Percentiles rank a stretch among this genome's conserved stretches.
Evolutionary conservation across 306 rosid genomes (phyloP).

Genomic region (Vigna radiata): DNA sequence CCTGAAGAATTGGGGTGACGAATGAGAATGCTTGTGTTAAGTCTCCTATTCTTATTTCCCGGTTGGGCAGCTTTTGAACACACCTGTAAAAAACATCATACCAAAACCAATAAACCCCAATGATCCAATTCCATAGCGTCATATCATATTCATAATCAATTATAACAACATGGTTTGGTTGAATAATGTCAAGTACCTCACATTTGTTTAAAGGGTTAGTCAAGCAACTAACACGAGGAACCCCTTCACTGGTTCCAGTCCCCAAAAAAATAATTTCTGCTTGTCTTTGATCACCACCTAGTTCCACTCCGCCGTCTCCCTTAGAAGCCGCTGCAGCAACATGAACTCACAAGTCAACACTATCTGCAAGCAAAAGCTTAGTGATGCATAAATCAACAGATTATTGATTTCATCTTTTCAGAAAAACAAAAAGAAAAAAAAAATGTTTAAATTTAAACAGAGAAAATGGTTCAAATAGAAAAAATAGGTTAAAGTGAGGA

Average conservation of each 20-base stretch:
- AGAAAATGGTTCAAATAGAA: neutral
- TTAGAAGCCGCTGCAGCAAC: conserved; percentile 57
- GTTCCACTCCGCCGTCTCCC: conserved; percentile 43
- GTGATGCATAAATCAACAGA: neutral
- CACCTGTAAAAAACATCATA: conserved; percentile 55
- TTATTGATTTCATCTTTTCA: neutral
- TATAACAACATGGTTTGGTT: neutral
- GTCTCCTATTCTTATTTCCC: conserved; percentile 81
- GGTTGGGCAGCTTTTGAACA: conserved; percentile 81
- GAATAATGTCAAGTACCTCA: conserved; percentile 49
- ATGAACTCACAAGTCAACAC: conserved; percentile 37
- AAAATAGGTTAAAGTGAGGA: neutral
- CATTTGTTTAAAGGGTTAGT: conserved; percentile 80
- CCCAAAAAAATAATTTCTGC: conserved; percentile 81
- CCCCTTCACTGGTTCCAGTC: conserved; percentile 96
- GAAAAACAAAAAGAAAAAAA: neutral
- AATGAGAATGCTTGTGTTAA: conserved; percentile 87
- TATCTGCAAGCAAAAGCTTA: conserved; percentile 35
- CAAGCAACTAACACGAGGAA: conserved; percentile 90
- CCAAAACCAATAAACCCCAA: conserved; percentile 29
- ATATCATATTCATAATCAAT: neutral
- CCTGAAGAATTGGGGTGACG: conserved; percentile 65
- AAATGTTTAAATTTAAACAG: neutral
- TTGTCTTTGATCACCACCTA: conserved; percentile 42
- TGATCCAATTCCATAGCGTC: conserved; percentile 22